phyloP scores from a whole-genome alignment of 2,329 filamentous ascomycete genomes.

The Dactylellina drechsleri region DNA sequence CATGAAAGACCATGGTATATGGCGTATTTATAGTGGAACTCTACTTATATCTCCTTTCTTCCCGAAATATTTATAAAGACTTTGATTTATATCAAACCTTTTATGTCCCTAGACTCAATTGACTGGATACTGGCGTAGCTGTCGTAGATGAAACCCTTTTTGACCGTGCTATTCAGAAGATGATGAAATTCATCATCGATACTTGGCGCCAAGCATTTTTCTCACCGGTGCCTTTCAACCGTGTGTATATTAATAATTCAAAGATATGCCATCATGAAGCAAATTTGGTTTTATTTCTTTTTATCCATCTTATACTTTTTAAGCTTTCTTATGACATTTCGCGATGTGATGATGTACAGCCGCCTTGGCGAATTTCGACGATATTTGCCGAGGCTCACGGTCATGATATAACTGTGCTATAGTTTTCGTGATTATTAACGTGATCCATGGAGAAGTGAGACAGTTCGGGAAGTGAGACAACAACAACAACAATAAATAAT shows the following conservation, averaged over 20 bases:
- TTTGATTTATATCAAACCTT: constrained; percentile 27
- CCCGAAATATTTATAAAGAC: constrained; percentile 30
- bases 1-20: constrained; percentile 53
- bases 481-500: too few relatives aligned
- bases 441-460: too few relatives aligned
- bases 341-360: not conserved
- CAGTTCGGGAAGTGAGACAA: too few relatives aligned
- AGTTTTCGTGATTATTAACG: not conserved
- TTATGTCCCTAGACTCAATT: not conserved
- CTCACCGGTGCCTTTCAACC: constrained; percentile 34
- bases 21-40: constrained; percentile 49
- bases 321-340: not conserved
- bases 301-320: constrained; percentile 32
- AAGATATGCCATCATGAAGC: constrained; percentile 19
- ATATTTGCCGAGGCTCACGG: constrained; percentile 23
- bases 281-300: constrained; percentile 22
- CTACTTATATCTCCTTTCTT: not conserved
- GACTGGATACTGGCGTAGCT: not conserved
- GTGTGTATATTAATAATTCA: constrained; percentile 15
- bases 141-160: too few relatives aligned
- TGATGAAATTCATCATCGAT: not conserved
- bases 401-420: too few relatives aligned
- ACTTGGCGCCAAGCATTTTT: constrained; percentile 43
- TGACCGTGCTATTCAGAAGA: too few relatives aligned
- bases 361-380: constrained; percentile 8